Evolutionary conservation across 2,329 filamentous ascomycete genomes (phyloP), one percentile per base, ranked within the genome.

Genomic region (Aspergillus udagawae): DNA sequence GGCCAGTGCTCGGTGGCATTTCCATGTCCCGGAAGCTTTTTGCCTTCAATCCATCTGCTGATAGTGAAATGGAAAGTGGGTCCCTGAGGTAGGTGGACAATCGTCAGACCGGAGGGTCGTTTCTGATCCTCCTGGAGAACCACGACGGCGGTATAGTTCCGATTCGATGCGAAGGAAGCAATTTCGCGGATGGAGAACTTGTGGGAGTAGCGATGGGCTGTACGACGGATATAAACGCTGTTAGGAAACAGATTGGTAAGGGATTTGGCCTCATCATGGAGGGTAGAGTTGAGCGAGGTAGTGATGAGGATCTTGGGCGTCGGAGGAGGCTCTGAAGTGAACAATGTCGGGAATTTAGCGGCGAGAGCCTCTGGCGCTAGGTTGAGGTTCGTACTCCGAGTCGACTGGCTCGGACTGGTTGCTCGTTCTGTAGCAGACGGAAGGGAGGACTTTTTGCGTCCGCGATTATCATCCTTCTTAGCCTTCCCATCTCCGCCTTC

Each of bases 161-260:
- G 83, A 67, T 93, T 91, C 14, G 85, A 75, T 38, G 93, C 93
- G 70, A 93, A 97, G 62, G 86, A 85, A 67, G 89, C 86, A 64
- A 99, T 97, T 73, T 99, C 94, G 51, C 90, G 85, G 25, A 99
- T 83, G 25, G 89, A 93, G 79, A 96, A 97, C 72, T 96, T 95
- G 81, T 97, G 87, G 8, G 86, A 85, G 74, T 92, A 91, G 53
- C 86, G 86, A 73, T 97, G 92, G 10, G 87, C 85, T 7, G 90
- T 92, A 57, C 94, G 89, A 1, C 87, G 90, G 65, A 99, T 89
- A 76, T 97, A 97, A 48, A 80, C 81, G 65, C 80, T 82, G 73
- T 88, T 88, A 56, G 94, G 93, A 77, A 97, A 95, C 59, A 97
- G 79, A 9, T 84, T 83, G 59, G 88, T 90, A 59, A 97, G 83